phyloP scores from a whole-genome alignment of 139 green algal species.

The Klebsormidium nitens region DNA sequence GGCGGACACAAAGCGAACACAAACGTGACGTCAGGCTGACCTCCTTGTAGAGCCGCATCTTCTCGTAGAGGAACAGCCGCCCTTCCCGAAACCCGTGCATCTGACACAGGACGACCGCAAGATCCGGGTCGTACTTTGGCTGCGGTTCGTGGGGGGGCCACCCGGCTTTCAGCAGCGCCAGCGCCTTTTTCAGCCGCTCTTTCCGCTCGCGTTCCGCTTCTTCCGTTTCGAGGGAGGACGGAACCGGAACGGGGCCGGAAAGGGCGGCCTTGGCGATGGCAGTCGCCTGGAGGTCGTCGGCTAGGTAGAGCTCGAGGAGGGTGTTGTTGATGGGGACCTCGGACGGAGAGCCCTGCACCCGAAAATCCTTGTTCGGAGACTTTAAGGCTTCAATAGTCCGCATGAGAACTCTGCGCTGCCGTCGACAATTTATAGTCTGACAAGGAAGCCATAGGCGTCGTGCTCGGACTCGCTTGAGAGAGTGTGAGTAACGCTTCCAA shows the following conservation, averaged over 20 bases:
- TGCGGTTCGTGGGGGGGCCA: slow-evolving; percentile 60
- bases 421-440: no score
- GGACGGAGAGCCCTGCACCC: not conserved
- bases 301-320: slow-evolving; percentile 40
- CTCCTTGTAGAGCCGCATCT: slow-evolving; percentile 59
- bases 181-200: slow-evolving; percentile 56
- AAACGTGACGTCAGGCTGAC: slow-evolving; percentile 17
- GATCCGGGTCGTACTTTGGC: slow-evolving; percentile 73
- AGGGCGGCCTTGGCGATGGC: no score
- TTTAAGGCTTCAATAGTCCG: no score
- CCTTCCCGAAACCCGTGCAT: slow-evolving; percentile 62
- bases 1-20: no score
- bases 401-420: no score
- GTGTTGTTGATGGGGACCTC: slow-evolving; percentile 19
- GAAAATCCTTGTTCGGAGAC: no score
- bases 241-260: not conserved
- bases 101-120: slow-evolving; percentile 84
- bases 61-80: slow-evolving; percentile 84
- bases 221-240: not conserved
- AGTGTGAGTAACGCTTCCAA: no score
- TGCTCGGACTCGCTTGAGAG: no score
- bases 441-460: no score
- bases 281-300: not conserved
- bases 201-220: slow-evolving; percentile 14
- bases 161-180: slow-evolving; percentile 71